These are phyloP conservation scores for Claviceps arundinis DNA, from an alignment of 2,329 filamentous ascomycete species.

Conservation along the genomic window DNA sequence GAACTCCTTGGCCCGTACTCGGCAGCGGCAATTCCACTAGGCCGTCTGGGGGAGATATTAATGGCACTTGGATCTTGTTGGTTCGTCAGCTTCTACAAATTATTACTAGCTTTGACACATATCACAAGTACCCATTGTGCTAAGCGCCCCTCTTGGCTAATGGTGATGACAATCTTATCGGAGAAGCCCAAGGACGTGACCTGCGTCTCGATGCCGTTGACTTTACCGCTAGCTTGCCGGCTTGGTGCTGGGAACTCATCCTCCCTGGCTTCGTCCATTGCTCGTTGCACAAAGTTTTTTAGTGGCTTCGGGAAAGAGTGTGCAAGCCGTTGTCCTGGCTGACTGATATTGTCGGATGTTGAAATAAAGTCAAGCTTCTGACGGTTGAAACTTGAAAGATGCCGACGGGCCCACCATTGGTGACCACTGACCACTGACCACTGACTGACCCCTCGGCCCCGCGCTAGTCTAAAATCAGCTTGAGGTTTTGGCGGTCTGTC, in stretches of 20 bases:
- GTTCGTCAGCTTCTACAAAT: conserved; percentile 1
- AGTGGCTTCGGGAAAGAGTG: conserved; percentile 3
- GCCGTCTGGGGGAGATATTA: conserved; percentile 53
- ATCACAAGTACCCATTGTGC: conserved; percentile 69
- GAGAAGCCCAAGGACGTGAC: conserved; percentile 62
- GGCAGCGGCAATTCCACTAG: conserved; percentile 47
- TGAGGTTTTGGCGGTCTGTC: conserved; percentile 20
- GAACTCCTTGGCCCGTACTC: conserved; percentile 30
- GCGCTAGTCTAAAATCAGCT: conserved; percentile 21
- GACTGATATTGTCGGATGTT: not conserved
- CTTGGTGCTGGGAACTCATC: conserved; percentile 57
- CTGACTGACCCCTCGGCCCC: conserved; percentile 10
- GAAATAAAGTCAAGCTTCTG: no score
- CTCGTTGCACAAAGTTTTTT: conserved; percentile 9
- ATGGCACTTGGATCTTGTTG: conserved; percentile 62
- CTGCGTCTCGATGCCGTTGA: conserved; percentile 59
- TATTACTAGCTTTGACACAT: not conserved
- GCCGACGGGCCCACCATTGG: not conserved
- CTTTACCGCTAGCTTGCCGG: conserved; percentile 42
- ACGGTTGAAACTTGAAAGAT: not conserved
- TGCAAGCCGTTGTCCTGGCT: not conserved
- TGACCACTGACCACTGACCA: no score
- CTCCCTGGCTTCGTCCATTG: conserved; percentile 24
- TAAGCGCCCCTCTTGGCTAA: conserved; percentile 72
- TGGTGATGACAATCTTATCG: conserved; percentile 82